Base-by-base conservation (phyloP, 2,329 filamentous ascomycete species). In the Coniochaeta sp. region DNA sequence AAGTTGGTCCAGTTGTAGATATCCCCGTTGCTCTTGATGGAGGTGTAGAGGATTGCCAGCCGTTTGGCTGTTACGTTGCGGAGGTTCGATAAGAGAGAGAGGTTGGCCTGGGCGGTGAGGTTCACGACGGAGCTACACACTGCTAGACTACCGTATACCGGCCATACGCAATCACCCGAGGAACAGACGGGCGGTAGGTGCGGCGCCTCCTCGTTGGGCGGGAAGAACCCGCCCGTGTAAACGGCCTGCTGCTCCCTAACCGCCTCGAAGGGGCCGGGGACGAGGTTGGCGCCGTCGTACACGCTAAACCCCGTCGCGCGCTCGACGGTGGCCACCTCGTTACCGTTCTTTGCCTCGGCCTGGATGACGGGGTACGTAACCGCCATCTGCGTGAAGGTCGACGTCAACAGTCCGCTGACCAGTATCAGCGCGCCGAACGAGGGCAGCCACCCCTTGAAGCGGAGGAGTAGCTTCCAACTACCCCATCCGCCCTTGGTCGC, bases 341-440 rank as follows among this genome's bases (percentile, higher is more conserved):
- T 51, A 12, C 32, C 12, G 20, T 50, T 48, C 13, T 48, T 7
- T 1, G 52, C 50, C 33, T 51, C 28, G 5, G 52, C 52, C 6
- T 48, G 35, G 12, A 35, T 14, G 16, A 50, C 28, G 4, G 38
- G 47, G 35, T 56, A 60, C 4, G 32, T 14, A 3, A 60, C 50
- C 5, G 57, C 55, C 46, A 58, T 57, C 40, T 60, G 58, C 6
- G 57, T 60, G 33, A 60, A 48, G 6, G 58, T 57, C 1, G 57
- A 57, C 1, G 58, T 57, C n/a, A 60, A 48, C 12, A 60, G 38
- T 13, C 57, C 54, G 30, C 55, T 60, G 16, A 60, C n/a, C 33
- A 56, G 56, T 26, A 60, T 53, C 27, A 55, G 10, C 2, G 58
- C 58, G 4, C 54, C 58, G 18, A 60, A 53, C 2, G 52, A 50